A percentile compares a stretch with the other conserved stretches of the same genome.
Conservation (phyloP, 129 eudicot genomes). For the Smallanthus sonchifolius region DNA sequence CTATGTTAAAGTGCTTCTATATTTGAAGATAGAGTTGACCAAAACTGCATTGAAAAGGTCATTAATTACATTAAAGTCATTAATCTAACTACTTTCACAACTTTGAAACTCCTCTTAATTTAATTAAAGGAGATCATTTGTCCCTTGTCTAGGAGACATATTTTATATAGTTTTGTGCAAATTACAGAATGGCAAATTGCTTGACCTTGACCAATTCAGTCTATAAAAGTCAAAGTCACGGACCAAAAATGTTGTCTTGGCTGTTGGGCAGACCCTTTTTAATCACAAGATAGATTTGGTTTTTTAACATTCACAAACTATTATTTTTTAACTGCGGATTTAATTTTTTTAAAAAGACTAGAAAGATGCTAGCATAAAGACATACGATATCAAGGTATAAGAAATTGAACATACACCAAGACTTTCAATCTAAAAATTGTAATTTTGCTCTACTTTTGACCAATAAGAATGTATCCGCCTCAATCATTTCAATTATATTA, state of each 20-base stretch:
- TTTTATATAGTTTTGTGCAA: conserved; percentile 9
- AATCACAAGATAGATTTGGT: neutral
- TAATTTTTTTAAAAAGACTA: neutral
- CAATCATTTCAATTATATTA: no score
- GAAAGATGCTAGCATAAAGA: no score
- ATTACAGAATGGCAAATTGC: conserved; percentile 5
- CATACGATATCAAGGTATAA: no score
- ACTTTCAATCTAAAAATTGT: no score
- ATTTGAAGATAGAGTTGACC: conserved; percentile 9
- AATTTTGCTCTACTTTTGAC: no score
- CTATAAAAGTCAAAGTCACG: conserved; percentile 21
- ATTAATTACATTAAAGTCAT: conserved; percentile 4
- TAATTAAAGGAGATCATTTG: conserved; percentile 15
- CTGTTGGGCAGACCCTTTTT: neutral
- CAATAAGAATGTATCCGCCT: no score
- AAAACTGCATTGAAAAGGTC: conserved; percentile 8
- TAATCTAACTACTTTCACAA: conserved; percentile 13
- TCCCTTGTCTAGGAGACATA: conserved; percentile 25
- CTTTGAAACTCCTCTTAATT: conserved; percentile 1
- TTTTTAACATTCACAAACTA: neutral
- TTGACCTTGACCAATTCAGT: conserved; percentile 25
- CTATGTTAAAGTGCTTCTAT: neutral
- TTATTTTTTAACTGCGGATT: neutral
- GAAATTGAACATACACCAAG: no score
- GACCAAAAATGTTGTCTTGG: conserved; percentile 3